phyloP scores from a whole-genome alignment of 371 early-diverging fungal species.

The Mortierella sp. region DNA sequence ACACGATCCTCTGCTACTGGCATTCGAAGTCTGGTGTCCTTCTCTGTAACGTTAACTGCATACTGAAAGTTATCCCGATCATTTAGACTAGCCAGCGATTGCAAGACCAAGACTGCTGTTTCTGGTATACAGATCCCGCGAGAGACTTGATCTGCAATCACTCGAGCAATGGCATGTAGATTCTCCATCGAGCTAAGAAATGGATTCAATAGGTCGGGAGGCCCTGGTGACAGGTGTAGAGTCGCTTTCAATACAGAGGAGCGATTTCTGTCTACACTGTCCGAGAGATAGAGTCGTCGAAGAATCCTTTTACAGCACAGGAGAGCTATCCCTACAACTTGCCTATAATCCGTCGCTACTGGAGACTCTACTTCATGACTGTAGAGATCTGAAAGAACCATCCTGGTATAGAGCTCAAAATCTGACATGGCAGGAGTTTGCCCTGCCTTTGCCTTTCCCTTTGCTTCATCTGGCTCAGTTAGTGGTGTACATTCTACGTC shows the following conservation, averaged over 20 bases:
- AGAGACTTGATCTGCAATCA: conserved; percentile 47
- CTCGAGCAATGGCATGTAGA: conserved; percentile 33
- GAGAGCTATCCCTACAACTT: conserved; percentile 9
- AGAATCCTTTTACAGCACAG: conserved; percentile 21
- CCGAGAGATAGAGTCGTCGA: conserved; percentile 35
- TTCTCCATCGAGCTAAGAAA: conserved; percentile 20
- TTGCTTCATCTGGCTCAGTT: neutral
- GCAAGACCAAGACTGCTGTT: conserved; percentile 37
- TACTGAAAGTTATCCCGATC: conserved; percentile 40
- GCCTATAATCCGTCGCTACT: neutral
- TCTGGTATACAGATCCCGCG: conserved; percentile 38
- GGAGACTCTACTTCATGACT: conserved; percentile 1
- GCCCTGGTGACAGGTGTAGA: neutral
- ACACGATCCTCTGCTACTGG: conserved; percentile 13
- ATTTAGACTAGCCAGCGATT: conserved; percentile 29
- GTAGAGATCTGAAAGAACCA: conserved; percentile 31
- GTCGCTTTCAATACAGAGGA: neutral
- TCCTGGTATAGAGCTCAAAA: conserved; percentile 31
- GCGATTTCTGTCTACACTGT: conserved; percentile 4
- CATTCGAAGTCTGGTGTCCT: conserved; percentile 5
- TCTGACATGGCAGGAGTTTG: conserved; percentile 16
- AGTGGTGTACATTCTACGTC: neutral
- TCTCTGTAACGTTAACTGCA: conserved; percentile 13
- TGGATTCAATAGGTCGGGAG: conserved; percentile 14
- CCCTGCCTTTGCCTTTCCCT: no score